Percentiles rank a stretch among this genome's conserved stretches.
These are phyloP conservation scores for Chloromonas sp. DNA, from an alignment of 163 green algal genomes.

Conservation along the genomic window DNA sequence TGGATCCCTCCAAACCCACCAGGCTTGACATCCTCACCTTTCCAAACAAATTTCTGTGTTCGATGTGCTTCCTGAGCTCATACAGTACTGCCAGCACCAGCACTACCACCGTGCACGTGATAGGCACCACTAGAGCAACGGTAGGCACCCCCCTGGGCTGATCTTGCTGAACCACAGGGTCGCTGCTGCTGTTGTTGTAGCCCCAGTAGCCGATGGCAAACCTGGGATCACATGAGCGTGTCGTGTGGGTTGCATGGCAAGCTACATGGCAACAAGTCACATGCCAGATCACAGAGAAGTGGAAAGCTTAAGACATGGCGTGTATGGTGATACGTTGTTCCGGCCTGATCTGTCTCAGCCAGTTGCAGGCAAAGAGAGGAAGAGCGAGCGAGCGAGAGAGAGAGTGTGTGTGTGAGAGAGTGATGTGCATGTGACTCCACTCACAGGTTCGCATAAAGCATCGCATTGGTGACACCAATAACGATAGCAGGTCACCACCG, in stretches of 20 bases:
- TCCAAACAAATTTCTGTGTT: constrained; percentile 22
- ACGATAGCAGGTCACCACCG: too few relatives aligned
- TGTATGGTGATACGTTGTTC: too few relatives aligned
- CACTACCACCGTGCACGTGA: constrained; percentile 19
- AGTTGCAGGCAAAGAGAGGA: too few relatives aligned
- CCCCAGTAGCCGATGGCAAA: background rate
- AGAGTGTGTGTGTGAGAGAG: background rate
- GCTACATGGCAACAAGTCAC: too few relatives aligned
- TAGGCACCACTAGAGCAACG: constrained; percentile 22
- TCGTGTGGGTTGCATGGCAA: background rate
- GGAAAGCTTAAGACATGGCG: too few relatives aligned
- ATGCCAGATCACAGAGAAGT: too few relatives aligned
- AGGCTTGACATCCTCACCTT: constrained; percentile 7
- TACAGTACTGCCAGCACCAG: constrained; percentile 21
- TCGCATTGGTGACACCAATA: too few relatives aligned
- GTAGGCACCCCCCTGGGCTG: background rate
- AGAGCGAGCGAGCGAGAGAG: background rate
- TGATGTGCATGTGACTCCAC: too few relatives aligned
- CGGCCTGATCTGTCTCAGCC: too few relatives aligned
- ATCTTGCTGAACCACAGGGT: background rate
- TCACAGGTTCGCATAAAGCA: too few relatives aligned
- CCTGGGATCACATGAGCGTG: background rate
- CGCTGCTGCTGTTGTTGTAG: background rate
- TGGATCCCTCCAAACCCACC: too few relatives aligned
- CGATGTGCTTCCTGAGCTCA: constrained; percentile 23